Percentiles rank a stretch among this genome's conserved stretches.
Evolutionary conservation across 257 asterid genomes (phyloP).

Genomic region (Henckelia pumila): DNA sequence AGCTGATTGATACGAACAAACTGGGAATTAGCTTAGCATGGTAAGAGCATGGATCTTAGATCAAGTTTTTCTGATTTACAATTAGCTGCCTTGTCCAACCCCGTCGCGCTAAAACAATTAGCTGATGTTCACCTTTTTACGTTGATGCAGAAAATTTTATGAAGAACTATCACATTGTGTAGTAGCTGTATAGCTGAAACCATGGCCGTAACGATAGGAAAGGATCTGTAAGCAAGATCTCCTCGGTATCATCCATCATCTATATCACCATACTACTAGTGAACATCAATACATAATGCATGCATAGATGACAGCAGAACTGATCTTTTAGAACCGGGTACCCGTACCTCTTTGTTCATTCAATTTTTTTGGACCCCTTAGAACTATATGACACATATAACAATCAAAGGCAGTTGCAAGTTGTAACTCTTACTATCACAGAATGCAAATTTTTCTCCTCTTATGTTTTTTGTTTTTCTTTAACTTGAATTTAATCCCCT

Average conservation of each 20-base stretch:
- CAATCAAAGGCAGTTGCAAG: slow-evolving; percentile 39
- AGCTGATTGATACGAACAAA: slow-evolving; percentile 42
- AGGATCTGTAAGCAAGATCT: slow-evolving; percentile 53
- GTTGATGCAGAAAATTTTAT: slow-evolving; percentile 65
- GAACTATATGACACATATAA: slow-evolving; percentile 44
- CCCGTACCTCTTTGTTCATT: slow-evolving; percentile 44
- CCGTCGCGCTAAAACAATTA: background rate
- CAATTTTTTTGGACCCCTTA: slow-evolving; percentile 53
- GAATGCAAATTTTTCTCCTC: slow-evolving; percentile 19
- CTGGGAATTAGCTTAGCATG: slow-evolving; percentile 49
- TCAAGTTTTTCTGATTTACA: background rate
- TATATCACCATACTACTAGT: slow-evolving; percentile 42
- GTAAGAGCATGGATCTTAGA: slow-evolving; percentile 35
- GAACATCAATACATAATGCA: slow-evolving; percentile 62
- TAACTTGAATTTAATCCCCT: slow-evolving; percentile 1
- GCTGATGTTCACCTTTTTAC: slow-evolving; percentile 8
- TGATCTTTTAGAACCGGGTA: slow-evolving; percentile 62
- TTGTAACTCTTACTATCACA: slow-evolving; percentile 32
- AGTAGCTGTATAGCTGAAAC: slow-evolving; percentile 69
- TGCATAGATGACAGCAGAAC: slow-evolving; percentile 68
- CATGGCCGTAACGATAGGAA: slow-evolving; percentile 47
- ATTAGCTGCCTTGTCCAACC: background rate
- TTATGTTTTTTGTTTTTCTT: background rate
- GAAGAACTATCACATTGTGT: slow-evolving; percentile 44
- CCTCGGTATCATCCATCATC: slow-evolving; percentile 55